A percentile compares a stretch with the other conserved stretches of the same genome.
phyloP scores from a whole-genome alignment of 1,284 basidiomycete species.

The Ceratorhiza oryzae-sativae region DNA sequence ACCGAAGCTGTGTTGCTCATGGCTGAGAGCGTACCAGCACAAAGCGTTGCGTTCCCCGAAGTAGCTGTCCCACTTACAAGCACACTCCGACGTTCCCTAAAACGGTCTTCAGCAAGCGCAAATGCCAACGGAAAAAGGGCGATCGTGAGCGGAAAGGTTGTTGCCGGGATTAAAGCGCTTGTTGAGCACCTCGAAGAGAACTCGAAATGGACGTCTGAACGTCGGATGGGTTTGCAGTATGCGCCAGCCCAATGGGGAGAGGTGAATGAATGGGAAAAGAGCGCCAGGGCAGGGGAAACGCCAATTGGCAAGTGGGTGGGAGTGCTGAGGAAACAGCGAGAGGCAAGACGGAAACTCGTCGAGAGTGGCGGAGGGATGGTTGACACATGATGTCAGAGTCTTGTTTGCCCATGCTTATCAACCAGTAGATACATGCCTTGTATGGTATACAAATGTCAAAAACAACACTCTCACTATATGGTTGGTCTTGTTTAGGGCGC shows the following conservation, averaged over 20 bases:
- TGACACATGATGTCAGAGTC: background rate
- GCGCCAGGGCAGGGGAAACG: constrained; percentile 67
- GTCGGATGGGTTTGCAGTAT: constrained; percentile 73
- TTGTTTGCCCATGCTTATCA: background rate
- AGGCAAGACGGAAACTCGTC: constrained; percentile 73
- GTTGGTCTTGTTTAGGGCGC: too few species aligned
- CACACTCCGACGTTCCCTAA: constrained; percentile 72
- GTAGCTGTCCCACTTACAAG: constrained; percentile 85
- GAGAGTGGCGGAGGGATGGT: constrained; percentile 52
- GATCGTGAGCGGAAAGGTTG: constrained; percentile 60
- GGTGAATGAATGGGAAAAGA: constrained; percentile 76
- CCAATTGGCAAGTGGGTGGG: constrained; percentile 83
- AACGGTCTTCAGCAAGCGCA: constrained; percentile 57
- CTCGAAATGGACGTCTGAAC: constrained; percentile 75
- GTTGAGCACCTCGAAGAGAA: constrained; percentile 87
- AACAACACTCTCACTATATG: too few species aligned
- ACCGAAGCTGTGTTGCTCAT: constrained; percentile 85
- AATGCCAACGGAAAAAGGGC: constrained; percentile 47
- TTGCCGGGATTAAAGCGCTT: constrained; percentile 69
- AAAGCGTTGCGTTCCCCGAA: constrained; percentile 87
- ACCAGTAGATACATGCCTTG: background rate
- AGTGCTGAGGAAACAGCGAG: constrained; percentile 80
- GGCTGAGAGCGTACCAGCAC: constrained; percentile 64
- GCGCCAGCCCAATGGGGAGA: constrained; percentile 72
- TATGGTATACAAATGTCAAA: too few species aligned